Base-by-base conservation (phyloP, 1,284 basidiomycete genomes). In the Boletus smithii region DNA sequence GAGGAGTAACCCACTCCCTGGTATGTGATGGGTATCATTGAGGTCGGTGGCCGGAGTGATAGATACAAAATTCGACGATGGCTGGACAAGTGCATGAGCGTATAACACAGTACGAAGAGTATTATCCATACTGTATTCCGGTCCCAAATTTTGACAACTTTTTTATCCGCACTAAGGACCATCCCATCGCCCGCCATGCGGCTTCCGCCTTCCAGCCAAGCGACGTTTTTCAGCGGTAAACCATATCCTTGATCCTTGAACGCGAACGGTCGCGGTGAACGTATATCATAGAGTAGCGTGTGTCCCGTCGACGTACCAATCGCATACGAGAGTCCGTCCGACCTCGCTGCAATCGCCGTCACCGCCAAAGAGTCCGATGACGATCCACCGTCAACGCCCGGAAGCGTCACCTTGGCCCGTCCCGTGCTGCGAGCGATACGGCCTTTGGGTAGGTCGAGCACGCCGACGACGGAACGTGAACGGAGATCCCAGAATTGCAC, bases 221-320 rank as follows among this genome's bases (percentile, higher is more conserved):
- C 70, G 3, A 99, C 80, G 46, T 79, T 87, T 64, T 89, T 90
- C 40, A 99, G 80, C 0, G 95, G 88, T 34, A 99, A 71, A 3
- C 95, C 94, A 60, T 99, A 99, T 1, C 97, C 97, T 69, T 99
- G 95, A 65, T 99, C 97, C 65, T 99, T 99, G 51, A 84, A 71
- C 3, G 91, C 91, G 57, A 91, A 94, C 8, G 91, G 87, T 20
- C 78, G 78, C 5, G 85, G 77, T 23, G 91, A 85, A 41, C 97
- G 88, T 53, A 99, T 80, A 62, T 99, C 97, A 68, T 98, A 99
- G 6, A 99, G 73, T 7, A 99, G 72, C 0, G 93, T 93, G 63
- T 98, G 94, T 0, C 97, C 97, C 0, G 91, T 91, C 7, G 88
- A 92, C 1, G 95, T 98, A 11, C 97, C 97, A 29, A 98, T 78